Conservation (phyloP, 768 basidiomycete genomes). For the Dentipellis fragilis region DNA sequence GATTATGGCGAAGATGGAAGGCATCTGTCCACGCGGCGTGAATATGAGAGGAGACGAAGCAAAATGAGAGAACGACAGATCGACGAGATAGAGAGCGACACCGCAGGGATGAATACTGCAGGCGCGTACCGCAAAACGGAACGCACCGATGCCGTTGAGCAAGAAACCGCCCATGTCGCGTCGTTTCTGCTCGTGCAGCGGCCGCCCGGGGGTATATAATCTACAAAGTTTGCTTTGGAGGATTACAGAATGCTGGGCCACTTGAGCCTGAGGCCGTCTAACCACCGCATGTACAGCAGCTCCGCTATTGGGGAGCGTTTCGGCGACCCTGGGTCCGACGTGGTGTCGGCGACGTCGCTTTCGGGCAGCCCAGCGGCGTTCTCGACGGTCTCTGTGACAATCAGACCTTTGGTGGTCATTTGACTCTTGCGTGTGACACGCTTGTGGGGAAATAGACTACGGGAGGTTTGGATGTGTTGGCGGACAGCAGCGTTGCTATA, state of each 20-base stretch:
- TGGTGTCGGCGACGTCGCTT: slow-evolving; percentile 24
- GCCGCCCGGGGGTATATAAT: neutral
- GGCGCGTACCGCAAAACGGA: neutral
- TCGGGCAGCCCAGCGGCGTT: slow-evolving; percentile 27
- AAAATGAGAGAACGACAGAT: neutral
- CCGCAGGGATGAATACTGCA: neutral
- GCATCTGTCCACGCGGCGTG: no score
- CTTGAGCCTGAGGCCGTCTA: slow-evolving; percentile 83
- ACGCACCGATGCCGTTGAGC: neutral
- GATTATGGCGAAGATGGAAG: neutral
- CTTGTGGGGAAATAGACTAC: slow-evolving; percentile 71
- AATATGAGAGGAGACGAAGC: neutral
- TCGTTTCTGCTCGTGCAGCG: neutral
- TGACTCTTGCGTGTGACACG: slow-evolving; percentile 72
- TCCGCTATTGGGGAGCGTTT: slow-evolving; percentile 89
- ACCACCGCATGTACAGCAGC: slow-evolving; percentile 93
- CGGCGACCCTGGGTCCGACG: slow-evolving; percentile 18
- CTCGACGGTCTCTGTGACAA: slow-evolving; percentile 79
- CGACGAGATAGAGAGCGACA: neutral
- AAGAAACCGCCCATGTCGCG: neutral
- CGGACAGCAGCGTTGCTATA: slow-evolving; percentile 67
- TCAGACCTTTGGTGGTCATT: slow-evolving; percentile 75
- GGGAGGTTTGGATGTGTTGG: slow-evolving; percentile 75
- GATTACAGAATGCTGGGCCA: slow-evolving; percentile 64
- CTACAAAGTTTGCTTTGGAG: neutral